Percentiles rank a stretch among this genome's conserved stretches.
phyloP scores from a whole-genome alignment of 345 rosid species.

The Carallia brachiata region DNA sequence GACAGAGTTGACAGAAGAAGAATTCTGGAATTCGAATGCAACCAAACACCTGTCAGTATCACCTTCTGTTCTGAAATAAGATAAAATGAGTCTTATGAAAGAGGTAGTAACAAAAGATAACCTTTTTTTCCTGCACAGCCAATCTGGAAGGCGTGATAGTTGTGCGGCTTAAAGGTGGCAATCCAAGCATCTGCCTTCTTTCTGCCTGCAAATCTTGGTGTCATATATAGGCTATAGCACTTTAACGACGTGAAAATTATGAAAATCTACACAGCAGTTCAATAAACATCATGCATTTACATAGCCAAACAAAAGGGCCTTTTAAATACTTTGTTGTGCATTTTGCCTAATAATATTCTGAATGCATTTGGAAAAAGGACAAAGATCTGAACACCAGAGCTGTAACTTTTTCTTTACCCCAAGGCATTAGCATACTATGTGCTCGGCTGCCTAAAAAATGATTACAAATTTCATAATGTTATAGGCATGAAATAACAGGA shows the following conservation, averaged over 20 bases:
- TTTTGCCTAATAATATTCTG: neutral
- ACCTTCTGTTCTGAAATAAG: slow-evolving; percentile 4
- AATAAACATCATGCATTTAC: neutral
- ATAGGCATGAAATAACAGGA: neutral
- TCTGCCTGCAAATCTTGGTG: slow-evolving; percentile 39
- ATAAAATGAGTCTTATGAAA: neutral
- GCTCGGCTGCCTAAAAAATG: neutral
- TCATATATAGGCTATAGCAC: neutral
- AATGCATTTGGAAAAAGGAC: too few relatives aligned
- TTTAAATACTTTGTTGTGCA: neutral
- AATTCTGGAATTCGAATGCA: slow-evolving; percentile 36
- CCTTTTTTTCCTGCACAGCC: slow-evolving; percentile 28
- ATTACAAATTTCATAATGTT: too few relatives aligned
- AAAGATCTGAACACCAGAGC: neutral
- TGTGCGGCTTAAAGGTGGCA: slow-evolving; percentile 27
- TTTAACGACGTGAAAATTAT: neutral
- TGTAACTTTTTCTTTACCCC: neutral
- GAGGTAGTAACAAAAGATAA: slow-evolving; percentile 10
- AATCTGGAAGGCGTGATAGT: slow-evolving; percentile 18
- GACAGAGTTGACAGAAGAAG: slow-evolving; percentile 10
- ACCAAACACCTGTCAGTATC: slow-evolving; percentile 5
- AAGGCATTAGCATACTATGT: neutral
- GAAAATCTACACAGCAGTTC: neutral
- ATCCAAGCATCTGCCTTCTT: slow-evolving; percentile 54
- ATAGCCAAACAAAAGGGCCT: neutral